phyloP scores from a whole-genome alignment of 2,329 filamentous ascomycete species.

The Chalaropsis ovoidea region DNA sequence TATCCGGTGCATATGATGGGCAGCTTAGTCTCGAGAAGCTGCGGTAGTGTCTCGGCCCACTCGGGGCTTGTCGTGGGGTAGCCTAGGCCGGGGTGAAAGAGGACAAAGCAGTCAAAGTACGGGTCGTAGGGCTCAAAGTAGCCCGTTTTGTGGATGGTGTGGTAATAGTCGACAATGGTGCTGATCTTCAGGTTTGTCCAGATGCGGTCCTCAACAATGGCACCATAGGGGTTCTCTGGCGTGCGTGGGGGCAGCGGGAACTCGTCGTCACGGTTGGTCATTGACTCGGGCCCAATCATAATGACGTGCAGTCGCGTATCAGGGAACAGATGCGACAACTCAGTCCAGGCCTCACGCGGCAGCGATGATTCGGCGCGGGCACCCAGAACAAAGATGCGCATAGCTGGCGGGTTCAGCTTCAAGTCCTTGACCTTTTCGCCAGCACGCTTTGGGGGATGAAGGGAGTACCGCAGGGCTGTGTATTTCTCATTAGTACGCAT shows the following conservation, averaged over 20 bases:
- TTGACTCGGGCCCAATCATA: constrained; percentile 91
- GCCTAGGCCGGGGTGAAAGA: constrained; percentile 93
- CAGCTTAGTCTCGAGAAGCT: constrained; percentile 87
- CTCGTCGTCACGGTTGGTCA: constrained; percentile 86
- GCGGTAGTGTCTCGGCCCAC: constrained; percentile 82
- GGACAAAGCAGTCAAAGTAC: constrained; percentile 94
- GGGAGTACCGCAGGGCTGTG: constrained; percentile 81
- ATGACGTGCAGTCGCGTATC: constrained; percentile 79
- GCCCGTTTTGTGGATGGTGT: constrained; percentile 83
- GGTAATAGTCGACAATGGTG: constrained; percentile 96
- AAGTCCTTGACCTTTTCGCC: constrained; percentile 67
- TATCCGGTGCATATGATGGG: constrained; percentile 93
- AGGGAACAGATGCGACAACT: constrained; percentile 92
- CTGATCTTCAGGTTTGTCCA: constrained; percentile 88
- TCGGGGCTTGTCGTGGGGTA: constrained; percentile 89
- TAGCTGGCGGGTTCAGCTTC: constrained; percentile 71
- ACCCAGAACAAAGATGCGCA: constrained; percentile 85
- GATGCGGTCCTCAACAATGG: constrained; percentile 84
- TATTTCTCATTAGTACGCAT: neutral
- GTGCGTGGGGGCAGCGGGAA: constrained; percentile 84
- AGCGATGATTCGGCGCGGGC: constrained; percentile 96
- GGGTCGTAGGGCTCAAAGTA: constrained; percentile 92
- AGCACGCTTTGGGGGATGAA: constrained; percentile 73
- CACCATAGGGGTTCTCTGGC: constrained; percentile 78
- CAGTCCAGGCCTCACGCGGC: constrained; percentile 85